Evolutionary conservation across 1,139 yeast species (phyloP), one percentile per base, ranked within the genome.

Genomic region (Candida sp.): DNA sequence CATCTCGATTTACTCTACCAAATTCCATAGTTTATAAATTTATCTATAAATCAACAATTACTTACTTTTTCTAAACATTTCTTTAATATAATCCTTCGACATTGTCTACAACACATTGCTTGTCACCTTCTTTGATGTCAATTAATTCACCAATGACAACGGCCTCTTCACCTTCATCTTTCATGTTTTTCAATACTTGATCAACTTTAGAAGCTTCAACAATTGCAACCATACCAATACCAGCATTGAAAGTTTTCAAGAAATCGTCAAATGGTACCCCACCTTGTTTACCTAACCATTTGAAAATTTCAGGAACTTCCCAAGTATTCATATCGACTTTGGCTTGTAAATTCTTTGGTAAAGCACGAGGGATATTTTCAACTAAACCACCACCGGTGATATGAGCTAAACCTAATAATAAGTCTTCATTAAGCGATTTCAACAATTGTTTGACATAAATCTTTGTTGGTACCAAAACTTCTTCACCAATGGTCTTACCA

Each of bases 351-450:
- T 81, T 68, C 49, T 80, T 70, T 49, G 99, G 99, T 50, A 95
- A 74, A 23, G 96, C 95, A 63, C 99, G 82, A 44, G 99, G 99
- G 46, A 93, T 83, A 65, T 95, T 95, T 66, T 95, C 99, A 33
- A 93, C 85, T 42, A 95, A 76, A 46, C 99, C 99, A 45, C 99
- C 99, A 48, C 99, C 99, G 22, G 99, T 95, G 57, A 95, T 93
- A 63, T 95, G 96, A 5, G 99, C 97, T 62, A 95, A 77, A 48
- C 97, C 99, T 46, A 89, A 75, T 44, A 93, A 64, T 48, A 86
- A 71, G 39, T 77, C 84, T 58, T 84, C 71, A 56, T 77, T 78
- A 51, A 91, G 78, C 5, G 88, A 81, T 45, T 88, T 86, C 52
- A 93, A 75, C 47, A 93, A 68, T 56, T 91, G 95, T 67, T 89